Evolutionary conservation across 1,284 basidiomycete genomes (phyloP).

Genomic region (Pascua sp.): DNA sequence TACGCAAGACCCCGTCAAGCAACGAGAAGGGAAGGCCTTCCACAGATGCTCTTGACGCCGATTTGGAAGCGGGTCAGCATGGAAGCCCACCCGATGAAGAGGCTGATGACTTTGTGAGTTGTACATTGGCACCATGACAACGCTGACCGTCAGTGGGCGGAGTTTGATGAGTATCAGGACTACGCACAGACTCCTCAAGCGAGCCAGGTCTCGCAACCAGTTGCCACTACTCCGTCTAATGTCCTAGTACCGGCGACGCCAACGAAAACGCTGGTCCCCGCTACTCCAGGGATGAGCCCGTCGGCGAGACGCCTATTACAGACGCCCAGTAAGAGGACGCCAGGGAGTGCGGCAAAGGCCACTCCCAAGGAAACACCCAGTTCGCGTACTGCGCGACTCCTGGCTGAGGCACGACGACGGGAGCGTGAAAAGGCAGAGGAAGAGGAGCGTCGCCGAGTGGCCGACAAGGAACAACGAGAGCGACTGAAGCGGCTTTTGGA

Average conservation of each 20-base stretch:
- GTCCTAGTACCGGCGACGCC: background rate
- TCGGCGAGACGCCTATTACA: too few species aligned
- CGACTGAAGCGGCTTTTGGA: background rate
- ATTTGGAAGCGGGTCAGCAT: background rate
- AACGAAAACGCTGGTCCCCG: background rate
- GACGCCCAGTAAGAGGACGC: too few species aligned
- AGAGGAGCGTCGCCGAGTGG: background rate
- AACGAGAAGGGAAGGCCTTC: background rate
- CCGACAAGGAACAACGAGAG: background rate
- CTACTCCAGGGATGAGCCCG: background rate
- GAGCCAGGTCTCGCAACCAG: too few species aligned
- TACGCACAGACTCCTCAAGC: too few species aligned
- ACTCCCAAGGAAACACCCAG: background rate
- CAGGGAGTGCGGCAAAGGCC: background rate
- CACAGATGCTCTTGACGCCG: background rate
- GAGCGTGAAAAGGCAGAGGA: background rate
- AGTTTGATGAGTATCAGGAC: too few species aligned
- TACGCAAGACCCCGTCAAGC: background rate
- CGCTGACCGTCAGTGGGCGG: too few species aligned
- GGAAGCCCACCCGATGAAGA: background rate
- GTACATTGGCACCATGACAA: too few species aligned
- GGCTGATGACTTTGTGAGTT: too few species aligned
- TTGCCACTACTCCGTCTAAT: background rate
- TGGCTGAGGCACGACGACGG: background rate
- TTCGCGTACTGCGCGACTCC: slow-evolving; percentile 4